Base-by-base conservation (phyloP, 495 filamentous ascomycete species). In the Cairneyella variabilis region DNA sequence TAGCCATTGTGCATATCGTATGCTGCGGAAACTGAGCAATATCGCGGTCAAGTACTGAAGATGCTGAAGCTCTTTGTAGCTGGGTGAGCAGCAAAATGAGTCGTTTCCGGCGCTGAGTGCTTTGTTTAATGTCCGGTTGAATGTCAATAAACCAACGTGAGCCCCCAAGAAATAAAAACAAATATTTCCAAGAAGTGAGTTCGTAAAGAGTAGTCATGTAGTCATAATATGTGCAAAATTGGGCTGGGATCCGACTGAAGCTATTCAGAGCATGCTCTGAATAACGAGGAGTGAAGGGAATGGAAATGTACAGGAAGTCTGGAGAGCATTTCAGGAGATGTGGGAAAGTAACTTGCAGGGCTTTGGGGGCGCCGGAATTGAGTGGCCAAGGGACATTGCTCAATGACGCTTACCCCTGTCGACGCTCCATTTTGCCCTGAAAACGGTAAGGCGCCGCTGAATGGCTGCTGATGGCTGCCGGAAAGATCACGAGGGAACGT, bases 1-100 rank as follows among this genome's bases (percentile, higher is more conserved):
- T 51, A 26, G 53, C 50, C 60, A 63, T 63, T 26, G 28, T 48
- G 60, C 60, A 57, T 60, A 52, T 55, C 50, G 49, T 59, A 17
- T 51, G 48, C 14, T 51, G 49, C 2, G 53, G 38, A 17, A 48
- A 22, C 28, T 54, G 40, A 3, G 51, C 44, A 23, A 26, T 42
- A 34, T 57, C 41, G 49, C 52, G 60, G 10, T 56, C 48, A 18
- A 57, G 22, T 2, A 47, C 37, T 7, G 60, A 39, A 38, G 46
- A 36, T 16, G 36, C 41, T 16, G 44, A 37, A 1, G 45, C 16
- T 26, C 55, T 50, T 54, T 58, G 56, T 32, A 37, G 41, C 22
- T 41, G 39, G 28, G 54, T 63, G 2, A 57, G 41, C 36, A 39
- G n/a, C 26, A 23, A 50, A 47, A 48, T 40, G 39, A 53, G 48